Conservation (phyloP, 768 basidiomycete genomes). For the Pleurotus platypus region DNA sequence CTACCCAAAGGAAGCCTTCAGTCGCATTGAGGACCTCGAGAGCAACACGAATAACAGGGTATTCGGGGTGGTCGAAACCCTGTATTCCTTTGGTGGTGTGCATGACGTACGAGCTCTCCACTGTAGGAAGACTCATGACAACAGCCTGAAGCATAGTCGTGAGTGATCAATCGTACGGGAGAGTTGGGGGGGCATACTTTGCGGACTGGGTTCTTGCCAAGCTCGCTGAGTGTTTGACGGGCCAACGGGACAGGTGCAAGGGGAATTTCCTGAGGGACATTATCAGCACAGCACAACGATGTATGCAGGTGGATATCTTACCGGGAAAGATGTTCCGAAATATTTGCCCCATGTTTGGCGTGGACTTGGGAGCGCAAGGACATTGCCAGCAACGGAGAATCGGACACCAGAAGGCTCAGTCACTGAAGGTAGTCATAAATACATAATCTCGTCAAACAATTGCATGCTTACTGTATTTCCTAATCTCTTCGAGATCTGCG, state of each 20-base stretch:
- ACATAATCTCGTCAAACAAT: background rate
- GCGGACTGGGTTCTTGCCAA: constrained; percentile 70
- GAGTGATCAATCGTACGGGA: background rate
- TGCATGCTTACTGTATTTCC: constrained; percentile 53
- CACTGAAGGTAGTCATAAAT: constrained; percentile 42
- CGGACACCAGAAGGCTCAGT: constrained; percentile 80
- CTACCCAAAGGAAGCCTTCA: constrained; percentile 93
- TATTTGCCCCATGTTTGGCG: constrained; percentile 70
- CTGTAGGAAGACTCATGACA: constrained; percentile 86
- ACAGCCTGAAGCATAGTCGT: constrained; percentile 49
- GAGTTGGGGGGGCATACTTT: constrained; percentile 43
- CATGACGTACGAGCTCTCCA: constrained; percentile 86
- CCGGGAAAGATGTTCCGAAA: constrained; percentile 60
- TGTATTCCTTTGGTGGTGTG: constrained; percentile 76
- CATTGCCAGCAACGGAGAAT: constrained; percentile 88
- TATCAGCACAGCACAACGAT: background rate
- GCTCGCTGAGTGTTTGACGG: constrained; percentile 63
- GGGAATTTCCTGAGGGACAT: constrained; percentile 37
- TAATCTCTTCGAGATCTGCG: constrained; percentile 70
- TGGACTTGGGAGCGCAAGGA: constrained; percentile 67
- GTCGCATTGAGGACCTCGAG: constrained; percentile 86
- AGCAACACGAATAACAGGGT: constrained; percentile 82
- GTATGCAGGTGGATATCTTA: constrained; percentile 24
- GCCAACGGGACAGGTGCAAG: constrained; percentile 68
- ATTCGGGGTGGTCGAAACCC: constrained; percentile 80